Conservation (phyloP, 139 green algal genomes). For the Chlorella sp. region DNA sequence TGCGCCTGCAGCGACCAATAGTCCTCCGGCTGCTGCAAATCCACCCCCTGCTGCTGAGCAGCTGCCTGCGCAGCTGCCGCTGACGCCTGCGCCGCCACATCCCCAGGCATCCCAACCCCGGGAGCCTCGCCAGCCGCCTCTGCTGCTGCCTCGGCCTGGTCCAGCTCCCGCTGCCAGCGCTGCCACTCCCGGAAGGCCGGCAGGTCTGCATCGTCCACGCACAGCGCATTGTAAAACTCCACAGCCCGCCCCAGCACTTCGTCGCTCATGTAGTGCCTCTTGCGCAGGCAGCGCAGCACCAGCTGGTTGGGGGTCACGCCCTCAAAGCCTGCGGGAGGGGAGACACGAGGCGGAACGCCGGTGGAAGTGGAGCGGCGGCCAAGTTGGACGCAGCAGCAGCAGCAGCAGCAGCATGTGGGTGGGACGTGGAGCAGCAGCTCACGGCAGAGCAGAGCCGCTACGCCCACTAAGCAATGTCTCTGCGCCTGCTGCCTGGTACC, state of each 20-base stretch:
- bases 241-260: conserved; percentile 28
- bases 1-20: conserved; percentile 27
- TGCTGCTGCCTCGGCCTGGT: not conserved
- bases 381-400: not conserved
- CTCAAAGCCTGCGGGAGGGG: conserved; percentile 38
- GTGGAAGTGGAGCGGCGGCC: too few relatives aligned
- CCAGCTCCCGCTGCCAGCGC: conserved; percentile 9
- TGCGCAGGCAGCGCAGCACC: conserved; percentile 49
- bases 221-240: conserved; percentile 48
- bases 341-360: not conserved
- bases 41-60: not conserved
- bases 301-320: not conserved
- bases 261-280: conserved; percentile 21
- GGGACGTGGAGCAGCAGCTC: not conserved
- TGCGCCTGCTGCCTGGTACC: not conserved
- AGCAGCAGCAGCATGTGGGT: not conserved
- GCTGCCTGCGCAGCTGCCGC: conserved; percentile 4
- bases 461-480: not conserved
- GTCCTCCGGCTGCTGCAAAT: conserved; percentile 3
- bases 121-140: not conserved
- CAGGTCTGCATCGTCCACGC: conserved; percentile 47
- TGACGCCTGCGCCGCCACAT: not conserved
- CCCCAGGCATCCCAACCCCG: not conserved
- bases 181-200: conserved; percentile 26
- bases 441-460: not conserved